These are phyloP conservation scores for Verruconis gallopava DNA, from an alignment of 2,329 filamentous ascomycete genomes.

Conservation along the genomic window DNA sequence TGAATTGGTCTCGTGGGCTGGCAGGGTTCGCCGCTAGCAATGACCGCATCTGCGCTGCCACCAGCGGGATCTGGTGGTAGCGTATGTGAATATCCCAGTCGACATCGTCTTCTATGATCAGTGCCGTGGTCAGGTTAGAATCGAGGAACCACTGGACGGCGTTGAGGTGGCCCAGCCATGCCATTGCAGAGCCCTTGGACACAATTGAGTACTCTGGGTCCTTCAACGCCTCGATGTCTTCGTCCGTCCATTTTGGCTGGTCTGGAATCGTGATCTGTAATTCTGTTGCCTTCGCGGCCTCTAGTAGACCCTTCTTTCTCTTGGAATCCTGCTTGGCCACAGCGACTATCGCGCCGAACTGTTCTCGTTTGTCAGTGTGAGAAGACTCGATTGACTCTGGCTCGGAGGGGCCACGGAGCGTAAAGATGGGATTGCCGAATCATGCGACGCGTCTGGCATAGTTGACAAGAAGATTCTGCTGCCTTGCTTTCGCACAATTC, in stretches of 20 bases:
- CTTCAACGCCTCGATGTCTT: slow-evolving; percentile 19
- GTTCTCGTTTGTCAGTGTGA: neutral
- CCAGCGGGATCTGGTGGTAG: slow-evolving; percentile 20
- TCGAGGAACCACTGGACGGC: slow-evolving; percentile 25
- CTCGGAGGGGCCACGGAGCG: too few relatives aligned
- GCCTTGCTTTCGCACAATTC: too few relatives aligned
- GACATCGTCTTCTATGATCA: slow-evolving; percentile 29
- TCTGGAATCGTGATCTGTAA: slow-evolving; percentile 26
- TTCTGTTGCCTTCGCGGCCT: slow-evolving; percentile 25
- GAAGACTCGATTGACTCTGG: neutral
- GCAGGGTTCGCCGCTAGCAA: slow-evolving; percentile 11
- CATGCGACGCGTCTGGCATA: too few relatives aligned
- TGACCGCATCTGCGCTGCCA: slow-evolving; percentile 19
- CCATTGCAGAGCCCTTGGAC: slow-evolving; percentile 24
- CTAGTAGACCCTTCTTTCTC: slow-evolving; percentile 22
- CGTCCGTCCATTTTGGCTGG: slow-evolving; percentile 25
- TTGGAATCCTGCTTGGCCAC: slow-evolving; percentile 25
- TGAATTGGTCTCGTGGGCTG: neutral
- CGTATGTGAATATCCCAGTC: slow-evolving; percentile 28
- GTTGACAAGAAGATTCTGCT: too few relatives aligned
- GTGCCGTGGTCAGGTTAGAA: slow-evolving; percentile 19
- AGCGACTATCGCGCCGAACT: slow-evolving; percentile 27
- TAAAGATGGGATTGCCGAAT: too few relatives aligned
- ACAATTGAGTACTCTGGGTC: slow-evolving; percentile 18
- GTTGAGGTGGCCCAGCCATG: slow-evolving; percentile 29